Evolutionary conservation across 78 protist genomes (phyloP).

Genomic region (Goniomonas avonlea): DNA sequence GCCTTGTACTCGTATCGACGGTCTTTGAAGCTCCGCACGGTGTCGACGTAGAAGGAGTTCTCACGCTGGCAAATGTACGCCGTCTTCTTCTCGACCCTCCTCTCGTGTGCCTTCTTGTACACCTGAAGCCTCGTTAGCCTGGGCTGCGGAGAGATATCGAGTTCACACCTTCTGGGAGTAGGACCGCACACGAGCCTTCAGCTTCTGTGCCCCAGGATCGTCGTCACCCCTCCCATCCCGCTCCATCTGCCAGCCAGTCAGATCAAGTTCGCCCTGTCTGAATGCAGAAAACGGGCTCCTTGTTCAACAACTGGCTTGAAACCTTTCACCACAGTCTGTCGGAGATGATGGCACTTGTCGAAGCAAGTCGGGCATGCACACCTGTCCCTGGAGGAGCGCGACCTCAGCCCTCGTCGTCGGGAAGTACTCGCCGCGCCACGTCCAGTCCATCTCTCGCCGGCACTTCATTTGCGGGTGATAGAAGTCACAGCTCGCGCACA

Average conservation of each 20-base stretch:
- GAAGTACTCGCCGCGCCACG: slow-evolving; percentile 83
- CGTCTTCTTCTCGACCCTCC: background rate
- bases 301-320: too few relatives aligned
- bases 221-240: too few relatives aligned
- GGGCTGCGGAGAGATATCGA: background rate
- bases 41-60: slow-evolving; percentile 94
- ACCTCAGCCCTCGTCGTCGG: slow-evolving; percentile 1
- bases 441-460: slow-evolving; percentile 76
- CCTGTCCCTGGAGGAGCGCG: background rate
- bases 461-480: slow-evolving; percentile 6
- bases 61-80: slow-evolving; percentile 96
- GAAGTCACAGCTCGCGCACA: slow-evolving; percentile 10
- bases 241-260: too few relatives aligned
- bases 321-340: too few relatives aligned
- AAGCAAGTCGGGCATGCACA: too few relatives aligned
- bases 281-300: too few relatives aligned
- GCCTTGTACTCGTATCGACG: slow-evolving; percentile 85
- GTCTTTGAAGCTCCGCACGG: slow-evolving; percentile 64
- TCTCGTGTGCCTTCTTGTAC: slow-evolving; percentile 6
- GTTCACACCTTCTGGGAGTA: too few relatives aligned
- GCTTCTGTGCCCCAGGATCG: too few relatives aligned
- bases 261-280: too few relatives aligned
- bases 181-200: background rate
- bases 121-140: too few relatives aligned
- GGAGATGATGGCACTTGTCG: too few relatives aligned